phyloP scores from a whole-genome alignment of 108 stramenopile species.

The Mayamaea pseudoterrestris region DNA sequence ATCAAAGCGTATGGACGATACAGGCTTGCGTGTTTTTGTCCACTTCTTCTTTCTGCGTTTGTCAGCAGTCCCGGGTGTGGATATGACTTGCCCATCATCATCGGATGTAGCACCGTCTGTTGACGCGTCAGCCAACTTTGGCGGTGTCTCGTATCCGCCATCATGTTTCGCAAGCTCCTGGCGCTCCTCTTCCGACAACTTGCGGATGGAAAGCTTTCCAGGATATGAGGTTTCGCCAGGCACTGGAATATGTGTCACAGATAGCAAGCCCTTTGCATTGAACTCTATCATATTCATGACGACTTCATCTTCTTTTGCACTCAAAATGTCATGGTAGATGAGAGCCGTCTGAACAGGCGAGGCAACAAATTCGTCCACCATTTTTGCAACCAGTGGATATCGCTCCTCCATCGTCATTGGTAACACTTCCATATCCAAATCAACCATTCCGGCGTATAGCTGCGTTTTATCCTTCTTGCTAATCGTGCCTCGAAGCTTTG shows the following conservation, averaged over 20 bases:
- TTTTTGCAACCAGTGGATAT: constrained; percentile 47
- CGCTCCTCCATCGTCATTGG: constrained; percentile 36
- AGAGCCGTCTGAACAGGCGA: constrained; percentile 28
- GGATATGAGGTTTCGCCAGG: constrained; percentile 9
- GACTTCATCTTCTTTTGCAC: constrained; percentile 39
- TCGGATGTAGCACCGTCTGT: neutral
- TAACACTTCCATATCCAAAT: constrained; percentile 29
- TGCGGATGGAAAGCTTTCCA: constrained; percentile 38
- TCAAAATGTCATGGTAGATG: constrained; percentile 45
- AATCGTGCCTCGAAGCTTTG: constrained; percentile 34
- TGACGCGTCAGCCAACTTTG: neutral
- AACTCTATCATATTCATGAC: constrained; percentile 37
- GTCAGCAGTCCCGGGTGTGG: neutral
- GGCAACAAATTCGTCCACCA: constrained; percentile 34
- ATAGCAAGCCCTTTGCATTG: constrained; percentile 16
- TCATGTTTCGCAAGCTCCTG: too few relatives aligned
- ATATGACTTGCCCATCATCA: neutral
- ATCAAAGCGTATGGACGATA: constrained; percentile 37
- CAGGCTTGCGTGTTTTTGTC: constrained; percentile 7
- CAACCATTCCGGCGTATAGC: constrained; percentile 39
- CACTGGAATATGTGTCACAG: constrained; percentile 22
- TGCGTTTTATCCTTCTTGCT: constrained; percentile 43
- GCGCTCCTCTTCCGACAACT: too few relatives aligned
- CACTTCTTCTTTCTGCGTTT: constrained; percentile 9
- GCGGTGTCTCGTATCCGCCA: neutral